Percentiles rank a stretch among this genome's conserved stretches.
These are phyloP conservation scores for Madurella mycetomatis DNA, from an alignment of 2,329 filamentous ascomycete genomes.

Conservation along the genomic window DNA sequence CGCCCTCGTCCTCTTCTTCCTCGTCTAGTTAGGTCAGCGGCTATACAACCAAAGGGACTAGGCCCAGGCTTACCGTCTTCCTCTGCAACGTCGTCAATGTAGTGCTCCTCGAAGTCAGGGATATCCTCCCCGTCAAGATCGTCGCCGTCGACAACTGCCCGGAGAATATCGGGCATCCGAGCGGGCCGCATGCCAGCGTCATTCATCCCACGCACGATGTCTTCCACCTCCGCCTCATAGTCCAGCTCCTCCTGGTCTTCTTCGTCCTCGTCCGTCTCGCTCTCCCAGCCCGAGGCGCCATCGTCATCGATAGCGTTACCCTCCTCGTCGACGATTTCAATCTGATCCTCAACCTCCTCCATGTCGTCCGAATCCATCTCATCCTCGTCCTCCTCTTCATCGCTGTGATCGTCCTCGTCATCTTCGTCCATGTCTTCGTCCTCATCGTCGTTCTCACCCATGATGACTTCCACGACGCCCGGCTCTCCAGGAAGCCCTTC, in stretches of 20 bases:
- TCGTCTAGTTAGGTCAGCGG: slow-evolving; percentile 45
- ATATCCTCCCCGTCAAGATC: slow-evolving; percentile 52
- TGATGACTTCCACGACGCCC: slow-evolving; percentile 68
- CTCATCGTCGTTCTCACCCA: slow-evolving; percentile 65
- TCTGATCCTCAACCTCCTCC: slow-evolving; percentile 45
- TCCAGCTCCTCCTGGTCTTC: slow-evolving; percentile 40
- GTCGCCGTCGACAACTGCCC: slow-evolving; percentile 51
- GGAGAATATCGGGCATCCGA: slow-evolving; percentile 50
- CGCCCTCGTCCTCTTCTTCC: slow-evolving; percentile 67
- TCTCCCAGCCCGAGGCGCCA: slow-evolving; percentile 30
- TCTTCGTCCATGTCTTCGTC: slow-evolving; percentile 57
- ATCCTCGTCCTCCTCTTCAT: slow-evolving; percentile 41
- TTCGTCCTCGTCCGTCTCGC: slow-evolving; percentile 41
- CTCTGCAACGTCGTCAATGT: slow-evolving; percentile 53
- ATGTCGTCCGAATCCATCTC: slow-evolving; percentile 50
- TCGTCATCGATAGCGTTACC: slow-evolving; percentile 56
- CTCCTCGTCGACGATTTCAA: slow-evolving; percentile 61
- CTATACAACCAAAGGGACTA: background rate
- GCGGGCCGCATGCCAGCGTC: slow-evolving; percentile 40
- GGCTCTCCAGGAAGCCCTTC: slow-evolving; percentile 66
- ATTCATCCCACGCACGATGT: slow-evolving; percentile 38
- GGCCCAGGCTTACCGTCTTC: slow-evolving; percentile 51
- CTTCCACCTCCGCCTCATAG: slow-evolving; percentile 53
- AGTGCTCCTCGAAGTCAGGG: slow-evolving; percentile 49
- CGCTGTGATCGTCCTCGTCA: slow-evolving; percentile 51